Evolutionary conservation across 345 rosid species (phyloP).

Genomic region (Corymbia maculata): DNA sequence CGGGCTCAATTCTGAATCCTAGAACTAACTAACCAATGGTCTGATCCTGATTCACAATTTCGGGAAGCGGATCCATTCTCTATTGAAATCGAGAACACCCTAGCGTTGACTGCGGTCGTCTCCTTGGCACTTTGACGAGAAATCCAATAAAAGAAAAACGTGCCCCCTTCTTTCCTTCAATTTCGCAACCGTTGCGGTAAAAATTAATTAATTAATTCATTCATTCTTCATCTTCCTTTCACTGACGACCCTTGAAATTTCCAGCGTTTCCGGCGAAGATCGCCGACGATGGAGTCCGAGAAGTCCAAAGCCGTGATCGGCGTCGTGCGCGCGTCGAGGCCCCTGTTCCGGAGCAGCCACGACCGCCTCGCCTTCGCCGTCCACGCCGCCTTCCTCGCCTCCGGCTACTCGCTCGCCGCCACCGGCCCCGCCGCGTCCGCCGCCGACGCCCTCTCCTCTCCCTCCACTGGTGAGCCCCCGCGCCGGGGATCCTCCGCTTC

Average conservation of each 20-base stretch:
- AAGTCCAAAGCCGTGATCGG: conserved; percentile 54
- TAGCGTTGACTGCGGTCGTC: background rate
- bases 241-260: too few species aligned
- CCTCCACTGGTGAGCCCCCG: conserved; percentile 33
- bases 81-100: too few species aligned
- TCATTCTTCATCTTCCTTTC: too few species aligned
- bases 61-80: too few species aligned
- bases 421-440: conserved; percentile 61
- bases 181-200: background rate
- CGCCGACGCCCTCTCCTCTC: conserved; percentile 39
- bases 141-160: background rate
- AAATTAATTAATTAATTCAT: too few species aligned
- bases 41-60: too few species aligned
- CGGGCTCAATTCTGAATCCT: too few species aligned
- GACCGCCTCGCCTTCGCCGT: conserved; percentile 66
- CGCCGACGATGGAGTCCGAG: conserved; percentile 1
- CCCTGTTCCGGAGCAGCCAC: conserved; percentile 41
- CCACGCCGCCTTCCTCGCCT: conserved; percentile 56
- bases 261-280: background rate
- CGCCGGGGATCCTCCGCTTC: too few species aligned
- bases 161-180: background rate
- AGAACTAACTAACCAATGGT: too few species aligned
- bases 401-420: conserved; percentile 60
- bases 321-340: conserved; percentile 58
- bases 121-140: background rate